Percentiles rank a stretch among this genome's conserved stretches.
Conservation (phyloP, 129 eudicot genomes). For the Apium graveolens region DNA sequence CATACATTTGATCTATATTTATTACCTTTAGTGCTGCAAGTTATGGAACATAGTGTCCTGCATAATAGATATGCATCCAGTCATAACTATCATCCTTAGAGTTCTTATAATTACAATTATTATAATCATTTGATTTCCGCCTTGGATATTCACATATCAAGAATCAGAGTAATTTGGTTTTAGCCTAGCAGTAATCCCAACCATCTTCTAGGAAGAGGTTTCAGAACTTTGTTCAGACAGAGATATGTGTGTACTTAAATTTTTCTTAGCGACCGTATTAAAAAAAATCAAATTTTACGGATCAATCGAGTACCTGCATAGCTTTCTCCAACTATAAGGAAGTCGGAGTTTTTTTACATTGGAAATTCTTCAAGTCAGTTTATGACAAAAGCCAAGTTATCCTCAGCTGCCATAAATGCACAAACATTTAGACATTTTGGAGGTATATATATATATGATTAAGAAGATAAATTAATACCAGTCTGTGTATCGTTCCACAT, state of each 20-base stretch:
- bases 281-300: no score
- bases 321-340: conserved; percentile 37
- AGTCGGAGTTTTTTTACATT: conserved; percentile 23
- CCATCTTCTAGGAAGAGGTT: no score
- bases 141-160: neutral
- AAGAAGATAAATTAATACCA: conserved; percentile 8
- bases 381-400: conserved; percentile 27
- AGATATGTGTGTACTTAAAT: no score
- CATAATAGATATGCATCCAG: neutral
- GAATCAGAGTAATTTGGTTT: neutral
- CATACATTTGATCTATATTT: neutral
- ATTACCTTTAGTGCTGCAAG: conserved; percentile 27
- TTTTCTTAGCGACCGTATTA: no score
- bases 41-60: conserved; percentile 42
- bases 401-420: conserved; percentile 19
- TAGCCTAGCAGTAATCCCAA: neutral
- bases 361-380: conserved; percentile 37
- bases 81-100: neutral
- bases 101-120: neutral
- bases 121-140: neutral
- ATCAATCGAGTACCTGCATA: conserved; percentile 26
- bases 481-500: conserved; percentile 34
- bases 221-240: no score
- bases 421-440: neutral
- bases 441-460: neutral